A percentile compares a stretch with the other conserved stretches of the same genome.
Evolutionary conservation across 768 basidiomycete species (phyloP).

Genomic region (Agrocybe pediades): DNA sequence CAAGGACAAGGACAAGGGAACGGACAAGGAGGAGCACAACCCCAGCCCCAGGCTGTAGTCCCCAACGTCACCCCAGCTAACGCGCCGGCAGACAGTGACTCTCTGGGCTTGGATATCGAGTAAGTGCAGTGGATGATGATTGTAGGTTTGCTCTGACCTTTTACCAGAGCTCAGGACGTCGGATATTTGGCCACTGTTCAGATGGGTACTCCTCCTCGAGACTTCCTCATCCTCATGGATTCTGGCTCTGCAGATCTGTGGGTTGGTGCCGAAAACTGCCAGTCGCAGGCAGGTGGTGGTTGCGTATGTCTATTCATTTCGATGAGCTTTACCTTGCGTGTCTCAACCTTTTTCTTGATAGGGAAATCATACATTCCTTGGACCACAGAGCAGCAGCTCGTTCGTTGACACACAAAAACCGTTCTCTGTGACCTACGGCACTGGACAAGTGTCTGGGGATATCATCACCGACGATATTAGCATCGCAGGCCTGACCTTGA

Average conservation of each 20-base stretch:
- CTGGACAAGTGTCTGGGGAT: slow-evolving; percentile 65
- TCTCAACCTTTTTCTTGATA: not conserved
- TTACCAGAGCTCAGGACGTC: slow-evolving; percentile 41
- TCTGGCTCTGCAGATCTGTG: slow-evolving; percentile 71
- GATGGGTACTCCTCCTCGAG: slow-evolving; percentile 64
- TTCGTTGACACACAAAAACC: slow-evolving; percentile 53
- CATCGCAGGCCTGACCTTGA: slow-evolving; percentile 63
- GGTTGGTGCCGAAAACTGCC: slow-evolving; percentile 60
- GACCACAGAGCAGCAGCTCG: slow-evolving; percentile 57
- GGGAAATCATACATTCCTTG: slow-evolving; percentile 70
- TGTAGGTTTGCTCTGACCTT: not conserved
- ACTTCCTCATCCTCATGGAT: slow-evolving; percentile 67
- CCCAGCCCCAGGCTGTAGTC: not conserved
- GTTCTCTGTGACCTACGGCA: slow-evolving; percentile 70
- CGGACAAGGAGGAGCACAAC: not conserved
- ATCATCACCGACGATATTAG: slow-evolving; percentile 64
- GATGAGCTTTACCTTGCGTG: too few species aligned
- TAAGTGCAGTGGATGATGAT: slow-evolving; percentile 29
- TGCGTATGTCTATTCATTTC: slow-evolving; percentile 34
- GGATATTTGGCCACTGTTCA: slow-evolving; percentile 59
- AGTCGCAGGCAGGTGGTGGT: slow-evolving; percentile 40
- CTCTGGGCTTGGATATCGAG: slow-evolving; percentile 74
- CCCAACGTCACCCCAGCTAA: slow-evolving; percentile 40
- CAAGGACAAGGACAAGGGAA: not conserved
- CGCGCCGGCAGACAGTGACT: slow-evolving; percentile 42